Evolutionary conservation across 2,329 filamentous ascomycete genomes (phyloP), one percentile per base, ranked within the genome.

Genomic region (Ophiocordyceps australis): DNA sequence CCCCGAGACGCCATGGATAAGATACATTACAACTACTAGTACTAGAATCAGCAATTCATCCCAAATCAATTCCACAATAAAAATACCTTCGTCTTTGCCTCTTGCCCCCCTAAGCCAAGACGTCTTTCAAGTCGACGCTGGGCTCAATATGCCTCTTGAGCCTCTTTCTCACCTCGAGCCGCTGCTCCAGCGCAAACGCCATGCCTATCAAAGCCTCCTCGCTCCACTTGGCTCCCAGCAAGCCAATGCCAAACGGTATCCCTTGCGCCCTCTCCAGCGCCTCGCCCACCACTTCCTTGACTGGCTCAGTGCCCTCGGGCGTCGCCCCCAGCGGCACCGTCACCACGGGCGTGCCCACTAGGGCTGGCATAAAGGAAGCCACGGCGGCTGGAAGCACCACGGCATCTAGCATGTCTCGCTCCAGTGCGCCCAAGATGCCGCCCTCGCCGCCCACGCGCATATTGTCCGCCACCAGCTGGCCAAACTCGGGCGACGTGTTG

Each of bases 161-260:
- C n/a, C 29, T 31, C 9, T 37, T 29, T 7, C 50, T 32, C 3
- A 41, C 38, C 20, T 31, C 29, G 1, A 47, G 73, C 33, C 56
- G 50, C 49, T 75, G 67, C 51, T 81, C 74, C 45, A 69, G 77
- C 4, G 68, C 72, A 52, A 74, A 78, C 6, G 72, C 74, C 39
- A 71, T 60, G 0, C 64, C 65, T 30, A 80, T 65, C 35, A 81
- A 38, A 17, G 46, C 55, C 37, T 62, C 63, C 43, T 80, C 74
- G 19, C 56, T 63, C 51, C 65, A 80, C 25, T 56, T 57, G 3
- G 46, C 46, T 0, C 72, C 75, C 23, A 76, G 49, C 36, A 79
- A 78, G 7, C 57, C 57, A 9, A 80, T 46, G 0, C 74, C 74
- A 41, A 77, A 70, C 14, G 57, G 57, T 14, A 68, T 43, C 12